These are phyloP conservation scores for Penicillium occitanis DNA, from an alignment of 2,329 filamentous ascomycete species.

Conservation along the genomic window DNA sequence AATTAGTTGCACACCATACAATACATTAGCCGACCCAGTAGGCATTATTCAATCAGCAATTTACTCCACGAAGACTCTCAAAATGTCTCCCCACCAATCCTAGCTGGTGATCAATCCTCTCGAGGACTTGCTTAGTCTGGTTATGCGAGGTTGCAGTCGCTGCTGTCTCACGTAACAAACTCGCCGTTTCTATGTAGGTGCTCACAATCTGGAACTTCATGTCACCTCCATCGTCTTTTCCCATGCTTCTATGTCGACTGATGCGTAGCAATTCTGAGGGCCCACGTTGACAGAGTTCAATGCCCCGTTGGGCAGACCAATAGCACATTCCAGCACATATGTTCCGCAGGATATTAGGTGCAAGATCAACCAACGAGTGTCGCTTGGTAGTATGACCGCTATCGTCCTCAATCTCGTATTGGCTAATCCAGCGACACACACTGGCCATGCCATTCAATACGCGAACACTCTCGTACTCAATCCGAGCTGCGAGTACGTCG, in stretches of 20 bases:
- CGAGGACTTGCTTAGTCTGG: background rate
- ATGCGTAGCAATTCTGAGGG: background rate
- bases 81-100: background rate
- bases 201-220: background rate
- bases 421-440: background rate
- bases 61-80: background rate
- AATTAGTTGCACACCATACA: background rate
- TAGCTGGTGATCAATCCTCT: background rate
- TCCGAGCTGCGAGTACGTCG: background rate
- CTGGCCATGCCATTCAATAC: background rate
- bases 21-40: background rate
- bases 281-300: background rate
- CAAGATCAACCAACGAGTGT: background rate
- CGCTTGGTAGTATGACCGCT: background rate
- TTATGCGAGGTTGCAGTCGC: conserved; percentile 2
- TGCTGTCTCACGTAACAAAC: background rate
- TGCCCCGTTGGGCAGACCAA: conserved; percentile 3
- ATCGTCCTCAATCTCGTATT: background rate
- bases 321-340: conserved; percentile 3
- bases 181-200: conserved; percentile 1
- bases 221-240: background rate
- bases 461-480: background rate
- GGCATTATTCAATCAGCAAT: background rate
- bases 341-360: conserved; percentile 1
- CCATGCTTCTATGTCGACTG: background rate